Conservation (phyloP, 225 moss, liverwort and hornwort genomes). For the Sphagnum tenellum region DNA sequence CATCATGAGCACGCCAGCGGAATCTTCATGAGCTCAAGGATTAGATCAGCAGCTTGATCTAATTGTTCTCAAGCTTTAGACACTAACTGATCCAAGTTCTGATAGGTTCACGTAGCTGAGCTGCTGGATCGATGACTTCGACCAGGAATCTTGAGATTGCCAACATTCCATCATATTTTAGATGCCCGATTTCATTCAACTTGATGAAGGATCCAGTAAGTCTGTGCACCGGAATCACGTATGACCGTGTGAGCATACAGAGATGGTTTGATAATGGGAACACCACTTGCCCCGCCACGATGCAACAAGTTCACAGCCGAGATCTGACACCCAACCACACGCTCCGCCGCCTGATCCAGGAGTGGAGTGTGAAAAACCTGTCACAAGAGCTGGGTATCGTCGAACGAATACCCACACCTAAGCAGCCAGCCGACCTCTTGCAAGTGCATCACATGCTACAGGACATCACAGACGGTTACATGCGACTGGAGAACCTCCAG, state of each 20-base stretch:
- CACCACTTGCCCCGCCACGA: constrained; percentile 10
- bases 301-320: constrained; percentile 4
- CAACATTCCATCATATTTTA: constrained; percentile 9
- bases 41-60: too few species aligned
- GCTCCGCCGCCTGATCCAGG: constrained; percentile 12
- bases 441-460: constrained; percentile 7
- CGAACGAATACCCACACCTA: neutral
- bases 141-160: neutral
- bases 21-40: too few species aligned
- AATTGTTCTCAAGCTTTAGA: too few species aligned
- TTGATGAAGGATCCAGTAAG: constrained; percentile 28
- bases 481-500: neutral
- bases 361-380: constrained; percentile 12
- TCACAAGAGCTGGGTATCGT: neutral
- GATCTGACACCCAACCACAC: constrained; percentile 19
- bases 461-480: neutral
- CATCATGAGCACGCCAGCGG: too few species aligned
- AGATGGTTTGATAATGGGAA: constrained; percentile 9
- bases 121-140: neutral
- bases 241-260: constrained; percentile 16
- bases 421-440: neutral
- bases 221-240: constrained; percentile 19
- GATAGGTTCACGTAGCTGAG: too few species aligned
- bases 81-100: too few species aligned
- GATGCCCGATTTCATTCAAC: constrained; percentile 23